A percentile compares a stretch with the other conserved stretches of the same genome.
phyloP scores from a whole-genome alignment of 2,329 filamentous ascomycete species.

The Talaromyces sp. region DNA sequence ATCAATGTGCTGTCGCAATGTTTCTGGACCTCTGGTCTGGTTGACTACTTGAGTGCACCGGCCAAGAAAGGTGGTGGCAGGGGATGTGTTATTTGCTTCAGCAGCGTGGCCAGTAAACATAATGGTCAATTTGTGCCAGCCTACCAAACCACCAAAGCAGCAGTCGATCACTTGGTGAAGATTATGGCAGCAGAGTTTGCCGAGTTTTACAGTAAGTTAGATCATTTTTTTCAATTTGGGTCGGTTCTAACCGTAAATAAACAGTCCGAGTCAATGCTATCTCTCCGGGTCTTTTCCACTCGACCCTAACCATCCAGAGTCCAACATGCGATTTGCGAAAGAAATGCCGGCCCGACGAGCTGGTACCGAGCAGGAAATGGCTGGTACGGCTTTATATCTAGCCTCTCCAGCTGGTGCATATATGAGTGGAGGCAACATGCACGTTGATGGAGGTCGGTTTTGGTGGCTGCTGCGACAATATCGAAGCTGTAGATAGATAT shows the following conservation, averaged over 20 bases:
- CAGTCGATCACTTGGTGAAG: constrained; percentile 10
- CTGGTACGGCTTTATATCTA: not conserved
- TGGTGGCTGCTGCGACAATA: not conserved
- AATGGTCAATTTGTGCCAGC: constrained; percentile 23
- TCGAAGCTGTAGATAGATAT: not conserved
- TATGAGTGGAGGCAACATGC: not conserved
- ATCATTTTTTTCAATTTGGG: not conserved
- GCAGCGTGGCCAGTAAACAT: constrained; percentile 26
- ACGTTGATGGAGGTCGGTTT: not conserved
- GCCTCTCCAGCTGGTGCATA: not conserved
- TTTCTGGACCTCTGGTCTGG: not conserved
- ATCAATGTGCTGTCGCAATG: not conserved
- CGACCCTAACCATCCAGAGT: not conserved
- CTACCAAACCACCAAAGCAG: constrained; percentile 23
- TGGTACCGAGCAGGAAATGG: not conserved
- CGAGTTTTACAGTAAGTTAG: constrained; percentile 3
- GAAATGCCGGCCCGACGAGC: not conserved
- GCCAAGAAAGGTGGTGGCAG: constrained; percentile 20
- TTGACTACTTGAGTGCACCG: not conserved
- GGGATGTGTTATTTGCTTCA: constrained; percentile 26
- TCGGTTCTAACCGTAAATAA: not conserved
- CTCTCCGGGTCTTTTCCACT: not conserved
- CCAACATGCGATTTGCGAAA: not conserved
- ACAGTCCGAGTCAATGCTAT: not conserved
- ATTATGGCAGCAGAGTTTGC: constrained; percentile 17